Percentiles rank a stretch among this genome's conserved stretches.
These are phyloP conservation scores for Phialocephala subalpina DNA, from an alignment of 2,329 filamentous ascomycete genomes.

Conservation along the genomic window DNA sequence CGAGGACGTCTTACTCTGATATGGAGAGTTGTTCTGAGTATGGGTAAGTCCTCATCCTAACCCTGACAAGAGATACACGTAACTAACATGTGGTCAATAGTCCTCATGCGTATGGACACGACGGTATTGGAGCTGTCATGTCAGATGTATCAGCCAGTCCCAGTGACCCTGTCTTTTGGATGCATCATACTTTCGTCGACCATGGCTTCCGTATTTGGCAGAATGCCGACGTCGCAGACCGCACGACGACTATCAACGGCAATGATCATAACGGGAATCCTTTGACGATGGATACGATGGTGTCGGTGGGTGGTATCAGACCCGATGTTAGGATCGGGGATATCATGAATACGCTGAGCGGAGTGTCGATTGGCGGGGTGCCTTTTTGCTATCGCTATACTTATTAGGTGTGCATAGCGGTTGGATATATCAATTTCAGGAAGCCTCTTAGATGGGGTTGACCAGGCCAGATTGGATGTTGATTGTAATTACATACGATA, in stretches of 20 bases:
- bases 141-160: constrained; percentile 21
- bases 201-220: constrained; percentile 29
- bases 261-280: constrained; percentile 15
- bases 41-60: constrained; percentile 20
- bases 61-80: not conserved
- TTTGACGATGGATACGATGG: constrained; percentile 24
- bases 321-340: constrained; percentile 23
- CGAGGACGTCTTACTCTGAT: constrained; percentile 20
- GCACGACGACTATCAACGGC: constrained; percentile 23
- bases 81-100: constrained; percentile 13
- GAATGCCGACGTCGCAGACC: constrained; percentile 13
- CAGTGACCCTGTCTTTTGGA: constrained; percentile 26
- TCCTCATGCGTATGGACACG: constrained; percentile 27
- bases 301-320: constrained; percentile 21
- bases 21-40: constrained; percentile 23
- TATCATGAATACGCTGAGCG: constrained; percentile 27
- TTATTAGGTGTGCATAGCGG: constrained; percentile 22
- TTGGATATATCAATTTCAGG: too few species aligned
- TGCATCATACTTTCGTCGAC: constrained; percentile 29
- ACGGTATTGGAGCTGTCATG: constrained; percentile 29
- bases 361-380: constrained; percentile 15
- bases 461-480: too few species aligned
- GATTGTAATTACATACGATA: too few species aligned
- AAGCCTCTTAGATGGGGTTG: too few species aligned
- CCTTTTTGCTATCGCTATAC: constrained; percentile 28